Evolutionary conservation across 2,329 filamentous ascomycete species (phyloP).

Genomic region (Cercospora canescens): DNA sequence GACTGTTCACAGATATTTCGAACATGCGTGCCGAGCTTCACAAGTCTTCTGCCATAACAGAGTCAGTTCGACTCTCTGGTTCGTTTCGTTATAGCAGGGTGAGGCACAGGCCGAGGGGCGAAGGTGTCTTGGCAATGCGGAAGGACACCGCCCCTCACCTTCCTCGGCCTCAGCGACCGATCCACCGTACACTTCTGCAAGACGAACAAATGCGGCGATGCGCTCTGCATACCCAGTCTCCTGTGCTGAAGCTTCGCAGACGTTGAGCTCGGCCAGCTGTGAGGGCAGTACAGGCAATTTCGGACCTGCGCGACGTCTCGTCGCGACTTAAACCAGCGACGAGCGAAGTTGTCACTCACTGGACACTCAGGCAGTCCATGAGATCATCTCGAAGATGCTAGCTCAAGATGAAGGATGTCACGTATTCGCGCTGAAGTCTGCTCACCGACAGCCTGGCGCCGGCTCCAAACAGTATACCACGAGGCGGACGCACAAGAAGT

Average conservation of each 20-base stretch:
- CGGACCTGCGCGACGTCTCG: not conserved
- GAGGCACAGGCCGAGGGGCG: not conserved
- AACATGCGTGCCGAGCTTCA: no score
- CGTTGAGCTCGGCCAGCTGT: not conserved
- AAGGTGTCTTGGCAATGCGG: not conserved
- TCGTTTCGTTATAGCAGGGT: no score
- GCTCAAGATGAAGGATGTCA: not conserved
- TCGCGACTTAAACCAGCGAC: not conserved
- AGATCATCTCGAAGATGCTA: not conserved
- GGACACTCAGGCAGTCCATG: not conserved
- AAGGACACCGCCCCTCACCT: not conserved
- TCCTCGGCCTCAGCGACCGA: not conserved
- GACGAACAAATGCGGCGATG: not conserved
- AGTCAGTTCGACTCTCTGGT: no score
- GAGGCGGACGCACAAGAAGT: slow-evolving; percentile 18
- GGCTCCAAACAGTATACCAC: not conserved
- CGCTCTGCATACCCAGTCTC: not conserved
- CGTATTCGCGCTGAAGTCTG: slow-evolving; percentile 3
- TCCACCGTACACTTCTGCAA: not conserved
- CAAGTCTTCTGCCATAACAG: no score
- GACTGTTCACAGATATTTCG: no score
- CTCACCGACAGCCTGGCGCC: not conserved
- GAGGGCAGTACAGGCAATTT: not conserved
- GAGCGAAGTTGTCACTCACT: not conserved
- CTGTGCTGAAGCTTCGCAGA: not conserved